These are phyloP conservation scores for Lentinula edodes DNA, from an alignment of 768 basidiomycete genomes.

Conservation along the genomic window DNA sequence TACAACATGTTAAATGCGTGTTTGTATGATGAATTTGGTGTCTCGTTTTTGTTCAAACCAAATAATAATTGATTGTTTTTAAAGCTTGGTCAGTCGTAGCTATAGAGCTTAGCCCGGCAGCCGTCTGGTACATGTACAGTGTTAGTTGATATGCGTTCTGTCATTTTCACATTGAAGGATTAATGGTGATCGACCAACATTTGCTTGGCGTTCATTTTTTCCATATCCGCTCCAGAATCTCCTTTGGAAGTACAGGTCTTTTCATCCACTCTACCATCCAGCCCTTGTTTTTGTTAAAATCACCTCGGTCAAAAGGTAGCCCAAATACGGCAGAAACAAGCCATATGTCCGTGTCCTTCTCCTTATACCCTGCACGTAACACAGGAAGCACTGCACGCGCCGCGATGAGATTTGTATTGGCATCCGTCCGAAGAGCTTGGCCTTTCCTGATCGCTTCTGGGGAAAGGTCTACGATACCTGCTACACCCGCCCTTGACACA, in stretches of 20 bases:
- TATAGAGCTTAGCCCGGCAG: too few relatives aligned
- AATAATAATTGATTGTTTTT: too few relatives aligned
- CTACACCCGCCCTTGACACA: conserved; percentile 54
- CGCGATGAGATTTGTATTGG: conserved; percentile 67
- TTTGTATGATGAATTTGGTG: too few relatives aligned
- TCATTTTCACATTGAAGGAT: too few relatives aligned
- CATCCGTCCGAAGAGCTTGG: conserved; percentile 56
- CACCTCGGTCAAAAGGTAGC: conserved; percentile 28
- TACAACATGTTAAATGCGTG: too few relatives aligned
- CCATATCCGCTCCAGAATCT: background rate
- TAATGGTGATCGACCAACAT: background rate
- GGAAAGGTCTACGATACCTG: conserved; percentile 47
- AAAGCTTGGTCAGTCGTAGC: too few relatives aligned
- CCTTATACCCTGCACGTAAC: conserved; percentile 41
- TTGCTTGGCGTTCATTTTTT: background rate
- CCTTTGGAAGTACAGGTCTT: background rate
- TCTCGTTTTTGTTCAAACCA: too few relatives aligned
- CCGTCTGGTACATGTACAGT: too few relatives aligned
- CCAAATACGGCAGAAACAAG: conserved; percentile 64
- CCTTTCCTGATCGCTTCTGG: conserved; percentile 24
- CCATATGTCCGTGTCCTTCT: conserved; percentile 39
- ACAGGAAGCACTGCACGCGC: conserved; percentile 66
- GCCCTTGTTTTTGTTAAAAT: background rate
- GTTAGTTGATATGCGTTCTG: too few relatives aligned
- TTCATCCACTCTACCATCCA: conserved; percentile 5